Evolutionary conservation across 176 grass and related monocot genomes (phyloP).

Genomic region (Eremochloa ophiuroides): DNA sequence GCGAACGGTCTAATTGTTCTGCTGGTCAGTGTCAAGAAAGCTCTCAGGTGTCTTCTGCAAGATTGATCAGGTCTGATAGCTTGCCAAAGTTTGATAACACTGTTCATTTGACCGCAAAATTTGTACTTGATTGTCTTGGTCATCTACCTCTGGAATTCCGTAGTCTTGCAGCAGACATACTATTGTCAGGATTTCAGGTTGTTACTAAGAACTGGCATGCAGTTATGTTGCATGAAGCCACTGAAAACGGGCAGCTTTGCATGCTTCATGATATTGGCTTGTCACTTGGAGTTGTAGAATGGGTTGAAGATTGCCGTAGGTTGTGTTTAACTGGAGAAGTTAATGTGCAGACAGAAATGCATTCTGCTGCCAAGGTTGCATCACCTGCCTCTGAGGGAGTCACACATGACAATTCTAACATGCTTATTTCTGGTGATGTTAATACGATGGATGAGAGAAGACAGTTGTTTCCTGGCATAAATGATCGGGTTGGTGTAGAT

Average conservation of each 20-base stretch:
- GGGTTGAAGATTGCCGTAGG: slow-evolving; percentile 67
- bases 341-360: slow-evolving; percentile 16
- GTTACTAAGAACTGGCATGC: slow-evolving; percentile 66
- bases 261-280: slow-evolving; percentile 99
- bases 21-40: slow-evolving; percentile 25
- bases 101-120: slow-evolving; percentile 45
- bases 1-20: not conserved
- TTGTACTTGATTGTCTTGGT: slow-evolving; percentile 80
- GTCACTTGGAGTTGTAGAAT: slow-evolving; percentile 71
- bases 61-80: slow-evolving; percentile 30
- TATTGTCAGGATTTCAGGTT: slow-evolving; percentile 59
- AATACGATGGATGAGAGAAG: slow-evolving; percentile 3
- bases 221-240: slow-evolving; percentile 59
- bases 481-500: slow-evolving; percentile 23
- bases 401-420: slow-evolving; percentile 5
- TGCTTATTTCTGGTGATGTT: slow-evolving; percentile 17
- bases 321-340: slow-evolving; percentile 52
- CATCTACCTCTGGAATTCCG: slow-evolving; percentile 76
- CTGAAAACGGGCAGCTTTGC: slow-evolving; percentile 49
- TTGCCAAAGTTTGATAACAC: slow-evolving; percentile 39
- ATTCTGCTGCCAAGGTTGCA: slow-evolving; percentile 35
- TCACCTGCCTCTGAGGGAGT: slow-evolving; percentile 20
- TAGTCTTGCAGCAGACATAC: slow-evolving; percentile 68
- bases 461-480: slow-evolving; percentile 19
- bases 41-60: slow-evolving; percentile 14